phyloP scores from a whole-genome alignment of 306 rosid genomes.

The Delonix regia region DNA sequence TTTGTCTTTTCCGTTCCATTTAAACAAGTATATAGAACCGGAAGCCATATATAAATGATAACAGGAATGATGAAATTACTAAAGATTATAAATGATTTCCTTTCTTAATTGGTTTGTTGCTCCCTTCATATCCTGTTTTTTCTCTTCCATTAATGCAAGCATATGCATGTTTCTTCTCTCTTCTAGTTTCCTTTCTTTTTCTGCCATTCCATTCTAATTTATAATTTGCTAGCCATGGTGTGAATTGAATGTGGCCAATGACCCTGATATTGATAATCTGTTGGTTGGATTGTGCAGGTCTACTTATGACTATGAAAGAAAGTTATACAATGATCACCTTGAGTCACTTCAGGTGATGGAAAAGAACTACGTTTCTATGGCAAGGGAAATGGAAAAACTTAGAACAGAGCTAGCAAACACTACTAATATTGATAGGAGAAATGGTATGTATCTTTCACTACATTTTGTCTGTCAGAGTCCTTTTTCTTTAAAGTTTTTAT shows the following conservation, averaged over 20 bases:
- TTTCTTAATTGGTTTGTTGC: background rate
- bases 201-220: background rate
- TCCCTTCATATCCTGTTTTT: background rate
- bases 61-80: background rate
- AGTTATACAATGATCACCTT: conserved; percentile 87
- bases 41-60: background rate
- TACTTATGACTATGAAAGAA: conserved; percentile 86
- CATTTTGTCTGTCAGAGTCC: conserved; percentile 30
- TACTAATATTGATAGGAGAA: conserved; percentile 64
- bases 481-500: conserved; percentile 26
- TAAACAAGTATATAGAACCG: background rate
- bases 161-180: background rate
- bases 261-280: conserved; percentile 36
- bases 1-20: background rate
- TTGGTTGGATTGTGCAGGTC: conserved; percentile 68
- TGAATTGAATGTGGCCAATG: conserved; percentile 20
- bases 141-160: background rate
- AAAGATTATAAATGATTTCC: background rate
- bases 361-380: conserved; percentile 87
- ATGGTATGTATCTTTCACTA: conserved; percentile 51
- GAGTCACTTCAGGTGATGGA: conserved; percentile 98
- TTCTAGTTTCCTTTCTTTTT: background rate
- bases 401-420: conserved; percentile 81
- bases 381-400: conserved; percentile 94
- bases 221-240: conserved; percentile 19